These are phyloP conservation scores for Pleurotus tuber-regium DNA, from an alignment of 768 basidiomycete species.

Conservation along the genomic window DNA sequence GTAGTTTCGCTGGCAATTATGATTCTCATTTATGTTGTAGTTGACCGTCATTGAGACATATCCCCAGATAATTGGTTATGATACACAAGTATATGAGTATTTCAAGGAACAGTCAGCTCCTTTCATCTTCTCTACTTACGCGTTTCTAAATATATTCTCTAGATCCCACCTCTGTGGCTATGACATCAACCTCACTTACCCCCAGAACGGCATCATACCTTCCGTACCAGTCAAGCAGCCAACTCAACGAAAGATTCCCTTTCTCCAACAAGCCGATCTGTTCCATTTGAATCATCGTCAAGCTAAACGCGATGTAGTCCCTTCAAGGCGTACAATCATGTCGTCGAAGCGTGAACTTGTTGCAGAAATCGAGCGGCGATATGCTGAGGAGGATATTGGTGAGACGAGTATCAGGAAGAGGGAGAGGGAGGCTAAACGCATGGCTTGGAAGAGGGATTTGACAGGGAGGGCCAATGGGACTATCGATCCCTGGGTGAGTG, in stretches of 20 bases:
- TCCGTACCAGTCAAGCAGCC: not conserved
- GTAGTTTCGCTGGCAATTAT: too few relatives aligned
- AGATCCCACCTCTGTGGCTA: constrained; percentile 9
- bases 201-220: constrained; percentile 8
- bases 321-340: not conserved
- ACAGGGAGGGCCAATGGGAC: constrained; percentile 48
- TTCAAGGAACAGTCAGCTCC: constrained; percentile 65
- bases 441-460: constrained; percentile 47
- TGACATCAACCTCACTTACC: constrained; percentile 10
- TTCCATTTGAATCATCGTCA: not conserved
- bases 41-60: constrained; percentile 63
- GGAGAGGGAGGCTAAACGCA: constrained; percentile 22
- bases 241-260: constrained; percentile 2
- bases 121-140: not conserved
- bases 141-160: not conserved
- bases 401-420: constrained; percentile 14
- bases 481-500: constrained; percentile 38
- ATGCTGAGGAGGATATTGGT: not conserved
- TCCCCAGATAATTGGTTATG: constrained; percentile 75
- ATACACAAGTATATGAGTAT: constrained; percentile 61
- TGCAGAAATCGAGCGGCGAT: not conserved
- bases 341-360: not conserved
- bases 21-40: too few relatives aligned
- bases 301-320: not conserved
- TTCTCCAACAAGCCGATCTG: not conserved